Evolutionary conservation across 495 filamentous ascomycete species (phyloP), one percentile per base, ranked within the genome.

Genomic region (Mycothermus thermophilus): DNA sequence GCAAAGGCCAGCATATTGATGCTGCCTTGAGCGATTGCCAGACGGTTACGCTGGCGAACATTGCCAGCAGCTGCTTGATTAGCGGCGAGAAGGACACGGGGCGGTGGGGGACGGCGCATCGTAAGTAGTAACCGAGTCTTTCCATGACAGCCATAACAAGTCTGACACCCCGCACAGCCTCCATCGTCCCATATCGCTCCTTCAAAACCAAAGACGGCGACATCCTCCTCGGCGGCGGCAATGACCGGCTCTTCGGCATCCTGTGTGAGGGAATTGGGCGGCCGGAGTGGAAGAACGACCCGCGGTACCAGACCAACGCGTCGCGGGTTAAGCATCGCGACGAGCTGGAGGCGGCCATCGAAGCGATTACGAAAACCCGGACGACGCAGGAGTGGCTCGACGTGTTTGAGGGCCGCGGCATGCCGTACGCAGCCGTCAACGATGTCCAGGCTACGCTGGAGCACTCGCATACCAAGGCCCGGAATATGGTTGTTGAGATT

Each of bases 371-470:
- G 7, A 51, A 58, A 22, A 73, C 75, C 40, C 86, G 79, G 62
- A 93, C 83, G 5, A 96, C 87, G 1, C 60, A 75, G 41, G 80
- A 95, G 49, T 97, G 90, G 92, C 59, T 96, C 10, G 69, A 81
- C 0, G 62, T 92, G 11, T 75, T 97, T 19, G 83, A 95, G 46
- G 83, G 81, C 16, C 80, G 78, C 39, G 90, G 90, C 13, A 77
- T 96, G 76, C 90, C 90, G 8, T 96, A 96, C 60, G 82, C 88
- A 4, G 82, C 92, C 0, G 77, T 97, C 34, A 96, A 96, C 49
- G 88, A 96, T 48, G 75, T 97, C 8, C 76, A 88, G 52, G 67
- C 63, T 5, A 82, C 88, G 2, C 59, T 97, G 24, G 77, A 79
- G 27, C 88, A 96, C 56, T 68, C 78, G 32, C 92, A 97, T 51